Evolutionary conservation across 164 flowering plant species (phyloP), one percentile per base, ranked within the genome.

Genomic region (Liriodendron chinense): DNA sequence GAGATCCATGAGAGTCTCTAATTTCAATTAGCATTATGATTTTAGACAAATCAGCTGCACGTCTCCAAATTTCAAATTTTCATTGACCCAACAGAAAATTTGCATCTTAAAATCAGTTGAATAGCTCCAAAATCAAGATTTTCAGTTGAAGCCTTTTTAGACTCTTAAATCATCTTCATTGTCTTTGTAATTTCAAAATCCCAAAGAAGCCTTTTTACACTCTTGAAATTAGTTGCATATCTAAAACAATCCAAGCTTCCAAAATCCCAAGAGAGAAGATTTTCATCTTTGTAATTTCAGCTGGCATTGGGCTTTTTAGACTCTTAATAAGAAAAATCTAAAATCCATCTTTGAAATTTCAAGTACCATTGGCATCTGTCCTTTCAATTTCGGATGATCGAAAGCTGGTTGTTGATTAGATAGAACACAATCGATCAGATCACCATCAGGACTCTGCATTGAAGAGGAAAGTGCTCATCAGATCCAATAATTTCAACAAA

Each of bases 331-430:
- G 18, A 53, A 53, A 16, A 53, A 53, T 12, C 18, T 53, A 34
- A 34, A 34, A 34, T 53, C 22, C 28, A 0, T 62, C 43, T 34
- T n/a, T 9, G 22, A 16, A 67, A 56, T 68, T 72, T 50, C 75
- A 75, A 70, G 9, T 87, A 94, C 98, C 96, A 94, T 50, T 78
- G 98, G 96, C 68, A 75, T 91, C 69, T 88, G 89, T 68, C 98
- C 99, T 85, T 72, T 86, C 47, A 96, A 89, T 80, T 80, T 65
- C n/a, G 98, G 94, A 81, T 96, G 99, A 80, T 96, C 99, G 85
- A 96, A 96, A 69, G 98, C 99, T 70, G 96, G 99, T 82, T 96
- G 99, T 73, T 85, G 92, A 87, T 96, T 92, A 76, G 91, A 73
- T 4, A 72, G 61, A 72, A 96, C 96, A 83, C 99, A 96, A 77